A percentile compares a stretch with the other conserved stretches of the same genome.
Evolutionary conservation across 2,329 filamentous ascomycete species (phyloP).

Genomic region (Sordariomycetes sp.): DNA sequence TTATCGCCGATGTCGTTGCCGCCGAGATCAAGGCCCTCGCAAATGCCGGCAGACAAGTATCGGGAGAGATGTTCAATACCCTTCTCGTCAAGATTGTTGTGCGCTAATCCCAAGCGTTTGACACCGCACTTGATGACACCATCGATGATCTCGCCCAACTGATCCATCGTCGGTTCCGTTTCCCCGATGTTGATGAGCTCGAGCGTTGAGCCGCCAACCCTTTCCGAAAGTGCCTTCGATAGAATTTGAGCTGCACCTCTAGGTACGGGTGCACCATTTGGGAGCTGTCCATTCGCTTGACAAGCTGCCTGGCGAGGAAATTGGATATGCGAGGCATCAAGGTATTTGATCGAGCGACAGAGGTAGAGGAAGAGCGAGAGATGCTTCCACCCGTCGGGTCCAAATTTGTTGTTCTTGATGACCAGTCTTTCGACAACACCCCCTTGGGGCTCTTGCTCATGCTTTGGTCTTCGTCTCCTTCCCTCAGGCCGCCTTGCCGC

Average conservation of each 20-base stretch:
- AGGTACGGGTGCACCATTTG: constrained; percentile 23
- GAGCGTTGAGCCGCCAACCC: constrained; percentile 65
- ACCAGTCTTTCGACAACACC: constrained; percentile 81
- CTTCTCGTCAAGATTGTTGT: constrained; percentile 67
- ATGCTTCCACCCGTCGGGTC: constrained; percentile 82
- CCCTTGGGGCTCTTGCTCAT: constrained; percentile 37
- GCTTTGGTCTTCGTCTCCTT: constrained; percentile 37
- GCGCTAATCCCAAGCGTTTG: constrained; percentile 70
- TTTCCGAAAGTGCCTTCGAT: constrained; percentile 65
- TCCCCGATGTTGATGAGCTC: constrained; percentile 79
- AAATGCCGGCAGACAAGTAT: constrained; percentile 68
- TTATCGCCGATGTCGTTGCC: constrained; percentile 64
- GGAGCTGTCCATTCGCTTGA: constrained; percentile 16
- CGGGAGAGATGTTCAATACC: constrained; percentile 67
- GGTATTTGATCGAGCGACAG: constrained; percentile 73
- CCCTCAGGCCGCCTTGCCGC: constrained; percentile 62
- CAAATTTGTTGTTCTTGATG: constrained; percentile 87
- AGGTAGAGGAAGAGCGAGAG: constrained; percentile 85
- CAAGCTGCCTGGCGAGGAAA: constrained; percentile 48
- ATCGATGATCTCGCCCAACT: constrained; percentile 70
- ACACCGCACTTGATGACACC: constrained; percentile 72
- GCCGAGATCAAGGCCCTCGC: constrained; percentile 81
- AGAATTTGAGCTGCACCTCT: constrained; percentile 49
- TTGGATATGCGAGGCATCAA: constrained; percentile 78
- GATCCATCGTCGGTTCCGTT: constrained; percentile 61